Percentiles rank a stretch among this genome's conserved stretches.
Conservation (phyloP, 2,329 filamentous ascomycete species). For the Arthrobotrys iridis region DNA sequence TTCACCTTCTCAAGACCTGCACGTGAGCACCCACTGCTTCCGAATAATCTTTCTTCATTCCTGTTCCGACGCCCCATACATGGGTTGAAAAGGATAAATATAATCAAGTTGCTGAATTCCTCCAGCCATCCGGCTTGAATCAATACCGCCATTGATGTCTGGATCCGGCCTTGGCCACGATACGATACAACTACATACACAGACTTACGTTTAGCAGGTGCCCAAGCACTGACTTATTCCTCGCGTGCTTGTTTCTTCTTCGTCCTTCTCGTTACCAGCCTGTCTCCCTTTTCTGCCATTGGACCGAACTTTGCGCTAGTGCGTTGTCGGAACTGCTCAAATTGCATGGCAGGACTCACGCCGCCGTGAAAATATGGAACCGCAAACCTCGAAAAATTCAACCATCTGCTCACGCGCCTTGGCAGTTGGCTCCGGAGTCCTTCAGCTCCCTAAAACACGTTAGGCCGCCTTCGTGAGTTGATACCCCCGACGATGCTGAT, state of each 20-base stretch:
- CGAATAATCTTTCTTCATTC: constrained; percentile 10
- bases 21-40: constrained; percentile 11
- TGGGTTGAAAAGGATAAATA: constrained; percentile 8
- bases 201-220: background rate
- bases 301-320: constrained; percentile 18
- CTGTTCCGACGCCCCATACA: constrained; percentile 6
- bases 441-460: constrained; percentile 26
- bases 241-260: constrained; percentile 7
- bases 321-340: constrained; percentile 35
- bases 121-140: constrained; percentile 17
- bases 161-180: constrained; percentile 15
- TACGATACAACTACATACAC: background rate
- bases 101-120: constrained; percentile 14
- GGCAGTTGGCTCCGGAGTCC: constrained; percentile 12
- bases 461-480: background rate
- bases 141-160: constrained; percentile 8
- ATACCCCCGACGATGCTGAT: background rate
- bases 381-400: constrained; percentile 2
- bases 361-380: constrained; percentile 31
- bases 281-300: background rate
- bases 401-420: constrained; percentile 3
- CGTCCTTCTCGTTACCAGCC: constrained; percentile 7
- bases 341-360: constrained; percentile 14
- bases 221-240: background rate
- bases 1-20: background rate